These are phyloP conservation scores for Myxozyma sirexii DNA, from an alignment of 805 yeast species.

Conservation along the genomic window DNA sequence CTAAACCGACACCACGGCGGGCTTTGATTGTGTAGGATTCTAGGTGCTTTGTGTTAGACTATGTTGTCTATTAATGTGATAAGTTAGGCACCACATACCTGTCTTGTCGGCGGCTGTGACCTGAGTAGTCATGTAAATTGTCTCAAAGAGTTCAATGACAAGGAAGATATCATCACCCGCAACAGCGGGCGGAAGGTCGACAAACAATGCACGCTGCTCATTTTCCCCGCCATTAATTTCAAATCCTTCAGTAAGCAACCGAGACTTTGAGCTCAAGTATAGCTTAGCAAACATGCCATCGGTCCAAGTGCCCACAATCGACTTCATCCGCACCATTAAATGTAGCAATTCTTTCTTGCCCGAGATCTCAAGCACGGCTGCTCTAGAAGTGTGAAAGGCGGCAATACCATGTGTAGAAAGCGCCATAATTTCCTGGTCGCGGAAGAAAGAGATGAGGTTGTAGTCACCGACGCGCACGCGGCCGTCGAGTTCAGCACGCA, in stretches of 20 bases:
- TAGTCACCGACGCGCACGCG: constrained; percentile 37
- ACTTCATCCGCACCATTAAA: constrained; percentile 73
- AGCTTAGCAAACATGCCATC: constrained; percentile 50
- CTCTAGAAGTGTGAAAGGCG: constrained; percentile 2
- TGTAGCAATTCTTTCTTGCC: constrained; percentile 51
- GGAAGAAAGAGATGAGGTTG: constrained; percentile 62
- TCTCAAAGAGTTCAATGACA: constrained; percentile 73
- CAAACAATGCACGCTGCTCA: constrained; percentile 59
- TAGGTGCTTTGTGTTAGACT: too few relatives aligned
- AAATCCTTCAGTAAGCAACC: constrained; percentile 77
- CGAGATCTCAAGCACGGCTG: not conserved
- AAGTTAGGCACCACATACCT: too few relatives aligned
- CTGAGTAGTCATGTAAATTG: constrained; percentile 25
- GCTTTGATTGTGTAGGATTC: constrained; percentile 38
- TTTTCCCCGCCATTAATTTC: constrained; percentile 50
- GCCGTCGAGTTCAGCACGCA: constrained; percentile 40
- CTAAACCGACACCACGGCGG: constrained; percentile 83
- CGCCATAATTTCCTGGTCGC: constrained; percentile 70
- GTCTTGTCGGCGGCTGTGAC: constrained; percentile 1
- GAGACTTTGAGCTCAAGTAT: constrained; percentile 64
- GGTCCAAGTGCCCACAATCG: constrained; percentile 37
- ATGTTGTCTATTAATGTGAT: too few relatives aligned
- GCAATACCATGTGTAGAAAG: constrained; percentile 47
- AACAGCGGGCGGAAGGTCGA: constrained; percentile 66
- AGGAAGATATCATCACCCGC: constrained; percentile 68